These are phyloP conservation scores for Venturia pyrina DNA, from an alignment of 2,329 filamentous ascomycete species.

Conservation along the genomic window DNA sequence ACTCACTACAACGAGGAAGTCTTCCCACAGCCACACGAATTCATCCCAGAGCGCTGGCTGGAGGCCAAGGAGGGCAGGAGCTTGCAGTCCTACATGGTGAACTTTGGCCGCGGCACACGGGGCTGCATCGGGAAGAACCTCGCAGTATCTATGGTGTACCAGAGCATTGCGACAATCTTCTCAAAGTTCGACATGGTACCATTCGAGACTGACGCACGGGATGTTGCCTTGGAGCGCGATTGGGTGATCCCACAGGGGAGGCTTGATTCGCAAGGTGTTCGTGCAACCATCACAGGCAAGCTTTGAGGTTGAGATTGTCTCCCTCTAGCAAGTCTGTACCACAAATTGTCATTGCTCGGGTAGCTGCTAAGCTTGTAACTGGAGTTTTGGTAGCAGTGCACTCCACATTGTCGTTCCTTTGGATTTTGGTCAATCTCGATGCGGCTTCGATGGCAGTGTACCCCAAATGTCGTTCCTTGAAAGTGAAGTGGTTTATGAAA, in stretches of 20 bases:
- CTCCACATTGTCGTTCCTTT: neutral
- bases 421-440: neutral
- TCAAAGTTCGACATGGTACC: neutral
- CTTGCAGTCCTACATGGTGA: neutral
- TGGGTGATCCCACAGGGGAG: neutral
- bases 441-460: neutral
- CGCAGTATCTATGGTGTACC: neutral
- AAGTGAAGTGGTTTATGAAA: neutral
- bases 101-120: neutral
- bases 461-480: neutral
- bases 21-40: slow-evolving; percentile 33
- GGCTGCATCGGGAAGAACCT: neutral
- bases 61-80: slow-evolving; percentile 17
- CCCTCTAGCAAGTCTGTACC: neutral
- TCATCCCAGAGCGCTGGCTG: slow-evolving; percentile 41
- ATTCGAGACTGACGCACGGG: neutral
- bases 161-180: neutral
- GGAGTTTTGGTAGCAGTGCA: neutral
- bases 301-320: neutral
- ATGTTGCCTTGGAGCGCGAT: neutral
- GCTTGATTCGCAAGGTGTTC: slow-evolving; percentile 1
- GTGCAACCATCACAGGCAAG: neutral
- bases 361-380: neutral
- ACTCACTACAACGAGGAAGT: slow-evolving; percentile 36
- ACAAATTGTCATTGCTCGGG: neutral